A percentile compares a stretch with the other conserved stretches of the same genome.
phyloP scores from a whole-genome alignment of 2,329 filamentous ascomycete genomes.

The Trichoderma polysporum region DNA sequence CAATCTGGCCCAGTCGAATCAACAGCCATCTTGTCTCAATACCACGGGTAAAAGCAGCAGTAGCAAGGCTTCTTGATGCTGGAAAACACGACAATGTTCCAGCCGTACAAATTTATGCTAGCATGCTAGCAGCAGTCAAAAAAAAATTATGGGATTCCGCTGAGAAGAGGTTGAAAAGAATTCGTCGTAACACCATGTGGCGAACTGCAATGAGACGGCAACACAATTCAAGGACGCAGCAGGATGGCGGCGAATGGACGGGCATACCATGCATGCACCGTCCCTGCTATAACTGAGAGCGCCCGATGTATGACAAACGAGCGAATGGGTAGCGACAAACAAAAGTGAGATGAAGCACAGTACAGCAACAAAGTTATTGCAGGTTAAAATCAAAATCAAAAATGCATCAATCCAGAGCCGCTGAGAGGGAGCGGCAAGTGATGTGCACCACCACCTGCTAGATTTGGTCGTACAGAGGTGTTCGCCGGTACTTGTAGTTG shows the following conservation, averaged over 20 bases:
- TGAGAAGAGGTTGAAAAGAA: neutral
- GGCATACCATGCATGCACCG: neutral
- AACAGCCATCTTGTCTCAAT: slow-evolving; percentile 40
- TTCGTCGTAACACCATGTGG: neutral
- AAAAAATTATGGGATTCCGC: neutral
- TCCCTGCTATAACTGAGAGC: neutral
- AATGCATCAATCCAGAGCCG: neutral
- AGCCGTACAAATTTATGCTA: neutral
- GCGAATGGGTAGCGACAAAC: neutral
- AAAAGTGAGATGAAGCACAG: neutral
- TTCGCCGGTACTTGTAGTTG: neutral
- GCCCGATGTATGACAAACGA: neutral
- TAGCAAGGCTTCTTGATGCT: neutral
- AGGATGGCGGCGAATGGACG: neutral
- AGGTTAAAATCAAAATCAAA: neutral
- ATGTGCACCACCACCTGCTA: slow-evolving; percentile 16
- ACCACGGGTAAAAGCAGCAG: neutral
- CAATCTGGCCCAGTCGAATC: slow-evolving; percentile 41
- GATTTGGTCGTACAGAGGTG: slow-evolving; percentile 11
- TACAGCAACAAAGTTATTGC: neutral
- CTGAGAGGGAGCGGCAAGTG: slow-evolving; percentile 7
- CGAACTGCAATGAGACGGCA: neutral
- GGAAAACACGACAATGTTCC: neutral
- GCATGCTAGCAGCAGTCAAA: neutral
- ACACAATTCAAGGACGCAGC: neutral